phyloP scores from a whole-genome alignment of 768 basidiomycete species.

The Mycena rosella region DNA sequence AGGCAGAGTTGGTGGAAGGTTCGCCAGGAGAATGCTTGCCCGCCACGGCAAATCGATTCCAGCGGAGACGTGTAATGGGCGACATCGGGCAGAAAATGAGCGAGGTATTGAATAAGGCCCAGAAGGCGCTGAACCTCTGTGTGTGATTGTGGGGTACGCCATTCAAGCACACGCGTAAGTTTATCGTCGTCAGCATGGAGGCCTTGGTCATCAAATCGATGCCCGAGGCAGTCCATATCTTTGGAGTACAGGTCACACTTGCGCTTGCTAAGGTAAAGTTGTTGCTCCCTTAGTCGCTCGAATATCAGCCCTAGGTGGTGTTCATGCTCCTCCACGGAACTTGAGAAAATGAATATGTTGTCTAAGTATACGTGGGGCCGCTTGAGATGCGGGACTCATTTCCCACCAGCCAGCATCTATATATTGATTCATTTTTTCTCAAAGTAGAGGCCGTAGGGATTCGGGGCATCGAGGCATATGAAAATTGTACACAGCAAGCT shows the following conservation, averaged over 20 bases:
- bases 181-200: constrained; percentile 2
- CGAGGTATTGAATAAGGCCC: constrained; percentile 6
- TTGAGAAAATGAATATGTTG: background rate
- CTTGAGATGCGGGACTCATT: too few relatives aligned
- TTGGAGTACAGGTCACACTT: constrained; percentile 43
- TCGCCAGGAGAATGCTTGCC: background rate
- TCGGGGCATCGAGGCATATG: too few relatives aligned
- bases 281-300: background rate
- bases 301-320: background rate
- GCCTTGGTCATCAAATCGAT: background rate
- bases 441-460: too few relatives aligned
- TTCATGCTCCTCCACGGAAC: background rate
- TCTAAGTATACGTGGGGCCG: background rate
- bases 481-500: too few relatives aligned
- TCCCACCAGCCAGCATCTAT: too few relatives aligned
- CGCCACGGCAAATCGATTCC: background rate
- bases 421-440: too few relatives aligned
- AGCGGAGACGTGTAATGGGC: constrained; percentile 5
- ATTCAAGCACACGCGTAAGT: background rate
- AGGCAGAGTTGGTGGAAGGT: constrained; percentile 9
- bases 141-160: constrained; percentile 1
- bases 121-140: background rate
- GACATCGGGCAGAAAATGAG: constrained; percentile 4
- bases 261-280: constrained; percentile 30
- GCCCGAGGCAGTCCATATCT: background rate